These are phyloP conservation scores for Trebouxia sp. DNA, from an alignment of 139 green algal species.

Conservation along the genomic window DNA sequence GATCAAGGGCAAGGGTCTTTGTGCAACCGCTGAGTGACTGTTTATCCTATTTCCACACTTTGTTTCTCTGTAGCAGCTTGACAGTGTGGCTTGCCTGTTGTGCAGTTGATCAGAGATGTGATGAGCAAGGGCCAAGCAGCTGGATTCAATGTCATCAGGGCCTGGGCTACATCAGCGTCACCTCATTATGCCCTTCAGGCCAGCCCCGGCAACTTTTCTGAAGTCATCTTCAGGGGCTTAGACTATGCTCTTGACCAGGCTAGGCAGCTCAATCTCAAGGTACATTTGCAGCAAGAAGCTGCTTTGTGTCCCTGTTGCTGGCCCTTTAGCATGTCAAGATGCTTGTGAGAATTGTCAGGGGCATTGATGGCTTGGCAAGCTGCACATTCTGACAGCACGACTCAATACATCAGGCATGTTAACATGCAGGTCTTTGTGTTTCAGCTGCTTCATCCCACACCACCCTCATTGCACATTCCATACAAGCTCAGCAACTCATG, in stretches of 20 bases:
- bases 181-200: slow-evolving; percentile 42
- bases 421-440: too few relatives aligned
- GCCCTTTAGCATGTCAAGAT: not conserved
- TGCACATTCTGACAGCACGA: too few relatives aligned
- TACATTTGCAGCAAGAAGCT: not conserved
- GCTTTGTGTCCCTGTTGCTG: not conserved
- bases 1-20: too few relatives aligned
- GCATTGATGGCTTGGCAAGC: too few relatives aligned
- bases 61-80: not conserved
- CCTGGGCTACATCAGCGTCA: slow-evolving; percentile 46
- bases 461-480: too few relatives aligned
- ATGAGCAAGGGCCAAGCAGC: slow-evolving; percentile 41
- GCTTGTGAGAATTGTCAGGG: too few relatives aligned
- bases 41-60: not conserved
- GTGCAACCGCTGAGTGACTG: not conserved
- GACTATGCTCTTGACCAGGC: slow-evolving; percentile 58
- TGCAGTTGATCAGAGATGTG: slow-evolving; percentile 48
- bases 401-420: too few relatives aligned
- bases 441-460: too few relatives aligned
- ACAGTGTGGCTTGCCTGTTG: not conserved
- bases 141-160: slow-evolving; percentile 47
- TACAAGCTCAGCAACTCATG: too few relatives aligned
- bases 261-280: slow-evolving; percentile 43
- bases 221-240: slow-evolving; percentile 50
- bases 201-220: slow-evolving; percentile 53